phyloP scores from a whole-genome alignment of 805 yeast species.

The Ogataea pini region DNA sequence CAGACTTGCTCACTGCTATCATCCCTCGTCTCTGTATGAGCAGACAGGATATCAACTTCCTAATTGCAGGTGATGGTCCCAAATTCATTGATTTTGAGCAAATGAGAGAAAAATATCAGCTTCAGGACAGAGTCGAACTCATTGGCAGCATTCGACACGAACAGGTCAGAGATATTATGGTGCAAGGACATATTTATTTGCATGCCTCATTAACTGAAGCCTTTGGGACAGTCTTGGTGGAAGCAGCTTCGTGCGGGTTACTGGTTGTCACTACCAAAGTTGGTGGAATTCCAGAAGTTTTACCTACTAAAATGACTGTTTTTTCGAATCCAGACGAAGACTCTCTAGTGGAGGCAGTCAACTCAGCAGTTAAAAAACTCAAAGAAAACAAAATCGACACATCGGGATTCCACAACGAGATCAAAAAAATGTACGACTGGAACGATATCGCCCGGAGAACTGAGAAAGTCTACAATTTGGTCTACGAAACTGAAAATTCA shows the following conservation, averaged over 20 bases:
- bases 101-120: conserved; percentile 81
- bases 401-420: conserved; percentile 71
- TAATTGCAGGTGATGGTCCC: conserved; percentile 98
- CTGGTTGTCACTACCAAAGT: conserved; percentile 92
- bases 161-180: conserved; percentile 89
- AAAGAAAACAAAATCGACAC: conserved; percentile 66
- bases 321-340: conserved; percentile 89
- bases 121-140: conserved; percentile 85
- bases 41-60: conserved; percentile 66
- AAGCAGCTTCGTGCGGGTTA: conserved; percentile 95
- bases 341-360: conserved; percentile 69
- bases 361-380: conserved; percentile 65
- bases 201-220: conserved; percentile 97
- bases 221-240: conserved; percentile 94
- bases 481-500: conserved; percentile 23
- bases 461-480: conserved; percentile 69
- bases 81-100: conserved; percentile 91
- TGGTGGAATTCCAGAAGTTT: conserved; percentile 97
- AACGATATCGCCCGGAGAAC: conserved; percentile 83
- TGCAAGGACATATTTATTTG: conserved; percentile 87
- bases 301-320: conserved; percentile 90
- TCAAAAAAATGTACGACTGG: conserved; percentile 89
- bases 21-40: conserved; percentile 78
- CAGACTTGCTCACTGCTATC: conserved; percentile 79
- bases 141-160: conserved; percentile 91